A percentile compares a stretch with the other conserved stretches of the same genome.
These are phyloP conservation scores for Candida manassasensis DNA, from an alignment of 805 yeast genomes.

Conservation along the genomic window DNA sequence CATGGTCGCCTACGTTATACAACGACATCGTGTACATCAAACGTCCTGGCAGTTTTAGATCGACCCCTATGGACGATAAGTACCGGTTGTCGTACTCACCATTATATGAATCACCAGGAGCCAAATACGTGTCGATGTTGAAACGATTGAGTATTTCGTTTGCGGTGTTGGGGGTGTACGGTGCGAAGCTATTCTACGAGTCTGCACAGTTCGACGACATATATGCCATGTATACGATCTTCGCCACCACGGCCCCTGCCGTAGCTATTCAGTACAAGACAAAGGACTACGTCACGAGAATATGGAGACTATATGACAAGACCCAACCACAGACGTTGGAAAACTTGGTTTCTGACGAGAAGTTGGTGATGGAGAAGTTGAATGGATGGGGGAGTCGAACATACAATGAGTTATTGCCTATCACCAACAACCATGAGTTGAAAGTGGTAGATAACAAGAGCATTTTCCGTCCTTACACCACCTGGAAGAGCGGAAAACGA, in stretches of 20 bases:
- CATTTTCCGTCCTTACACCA: constrained; percentile 22
- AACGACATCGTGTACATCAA: constrained; percentile 42
- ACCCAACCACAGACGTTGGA: constrained; percentile 62
- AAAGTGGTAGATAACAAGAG: constrained; percentile 26
- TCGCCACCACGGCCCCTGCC: constrained; percentile 55
- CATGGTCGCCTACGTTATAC: constrained; percentile 42
- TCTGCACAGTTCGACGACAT: constrained; percentile 51
- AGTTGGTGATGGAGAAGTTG: constrained; percentile 62
- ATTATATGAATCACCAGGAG: constrained; percentile 59
- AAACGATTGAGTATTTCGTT: constrained; percentile 61
- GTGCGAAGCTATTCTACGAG: constrained; percentile 54
- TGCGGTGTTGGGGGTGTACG: constrained; percentile 55
- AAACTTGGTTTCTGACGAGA: constrained; percentile 56
- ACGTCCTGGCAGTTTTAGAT: constrained; percentile 35
- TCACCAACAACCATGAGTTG: constrained; percentile 33
- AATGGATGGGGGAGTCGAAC: constrained; percentile 62
- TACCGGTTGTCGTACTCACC: constrained; percentile 57
- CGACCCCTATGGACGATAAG: constrained; percentile 47
- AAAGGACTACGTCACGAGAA: constrained; percentile 63
- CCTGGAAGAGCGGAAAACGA: constrained; percentile 30
- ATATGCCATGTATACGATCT: constrained; percentile 40
- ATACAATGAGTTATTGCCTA: constrained; percentile 55
- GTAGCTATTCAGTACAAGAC: constrained; percentile 47
- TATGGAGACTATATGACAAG: constrained; percentile 64
- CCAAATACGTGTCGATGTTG: constrained; percentile 56